Evolutionary conservation across 2,329 filamentous ascomycete genomes (phyloP), one percentile per base, ranked within the genome.

Genomic region (Dendryphion nanum): DNA sequence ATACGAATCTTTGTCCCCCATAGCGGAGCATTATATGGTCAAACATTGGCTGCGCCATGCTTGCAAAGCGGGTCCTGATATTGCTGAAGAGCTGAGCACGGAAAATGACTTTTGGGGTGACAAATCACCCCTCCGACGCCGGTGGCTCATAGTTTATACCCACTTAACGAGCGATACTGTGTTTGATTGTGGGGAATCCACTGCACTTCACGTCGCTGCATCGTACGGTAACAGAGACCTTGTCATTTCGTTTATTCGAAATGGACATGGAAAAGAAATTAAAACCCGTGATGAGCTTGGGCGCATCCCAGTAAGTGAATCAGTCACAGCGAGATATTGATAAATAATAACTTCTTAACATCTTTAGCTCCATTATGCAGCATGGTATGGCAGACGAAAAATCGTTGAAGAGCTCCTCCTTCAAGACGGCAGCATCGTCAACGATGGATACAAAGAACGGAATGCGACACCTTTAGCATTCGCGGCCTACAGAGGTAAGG

Each of bases 11-110:
- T n/a, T n/a, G n/a, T n/a, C n/a, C n/a, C n/a, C n/a, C n/a, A n/a
- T n/a, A n/a, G 23, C 23, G 8, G 8, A 8, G 23, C 8, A 26
- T 26, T 26, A 26, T n/a, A 8, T 8, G 8, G 8, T 50, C 5
- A 40, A 50, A 12, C 50, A 53, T 32, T 56, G 49, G 51, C 37
- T 53, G 8, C 41, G 53, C 30, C 53, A 55, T 28, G 51, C 51
- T 4, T 53, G 50, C 21, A 35, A 35, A 13, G 47, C 51, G 12
- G 40, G 41, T 3, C 30, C 23, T 4, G 53, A 56, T 40, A 44
- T 56, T 12, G 44, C 55, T 5, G 40, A 48, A 24, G 53, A 56
- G 18, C 44, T 56, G 23, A 24, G 44, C 15, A 41, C 42, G 5
- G 15, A 16, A 6, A 40, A 48, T 19, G 18, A 43, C 2, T 54